These are phyloP conservation scores for Biancaea sappan DNA, from an alignment of 306 rosid species.

Conservation along the genomic window DNA sequence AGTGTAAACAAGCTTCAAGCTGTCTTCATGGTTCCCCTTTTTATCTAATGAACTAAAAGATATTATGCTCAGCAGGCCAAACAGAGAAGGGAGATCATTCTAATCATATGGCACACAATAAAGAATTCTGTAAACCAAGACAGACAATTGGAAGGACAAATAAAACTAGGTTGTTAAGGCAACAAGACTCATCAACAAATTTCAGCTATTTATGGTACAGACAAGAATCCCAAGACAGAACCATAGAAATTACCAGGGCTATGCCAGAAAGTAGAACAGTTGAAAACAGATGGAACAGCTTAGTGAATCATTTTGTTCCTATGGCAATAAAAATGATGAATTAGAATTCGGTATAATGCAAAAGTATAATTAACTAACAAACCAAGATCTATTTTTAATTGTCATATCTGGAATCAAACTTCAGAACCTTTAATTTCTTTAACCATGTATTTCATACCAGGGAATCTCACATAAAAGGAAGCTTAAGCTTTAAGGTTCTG, in stretches of 20 bases:
- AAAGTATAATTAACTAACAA: too few species aligned
- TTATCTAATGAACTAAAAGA: background rate
- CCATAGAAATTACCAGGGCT: too few species aligned
- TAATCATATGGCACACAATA: background rate
- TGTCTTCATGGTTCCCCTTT: background rate
- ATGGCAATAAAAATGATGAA: background rate
- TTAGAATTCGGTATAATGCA: too few species aligned
- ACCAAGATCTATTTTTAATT: too few species aligned
- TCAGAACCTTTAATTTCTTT: too few species aligned
- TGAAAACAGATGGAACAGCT: background rate
- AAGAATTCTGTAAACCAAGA: background rate
- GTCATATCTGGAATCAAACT: too few species aligned
- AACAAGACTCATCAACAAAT: background rate
- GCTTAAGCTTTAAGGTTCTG: too few species aligned
- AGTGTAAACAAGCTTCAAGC: background rate
- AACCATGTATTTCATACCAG: too few species aligned
- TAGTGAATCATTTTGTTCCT: background rate
- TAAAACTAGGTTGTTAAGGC: too few species aligned
- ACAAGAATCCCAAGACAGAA: too few species aligned
- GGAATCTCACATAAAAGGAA: background rate
- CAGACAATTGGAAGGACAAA: background rate
- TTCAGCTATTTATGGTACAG: background rate
- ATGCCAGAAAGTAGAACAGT: background rate
- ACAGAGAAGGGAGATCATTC: background rate
- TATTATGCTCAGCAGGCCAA: background rate